Evolutionary conservation across 2,329 filamentous ascomycete genomes (phyloP).

Genomic region (Byssoonygena ceratinophila): DNA sequence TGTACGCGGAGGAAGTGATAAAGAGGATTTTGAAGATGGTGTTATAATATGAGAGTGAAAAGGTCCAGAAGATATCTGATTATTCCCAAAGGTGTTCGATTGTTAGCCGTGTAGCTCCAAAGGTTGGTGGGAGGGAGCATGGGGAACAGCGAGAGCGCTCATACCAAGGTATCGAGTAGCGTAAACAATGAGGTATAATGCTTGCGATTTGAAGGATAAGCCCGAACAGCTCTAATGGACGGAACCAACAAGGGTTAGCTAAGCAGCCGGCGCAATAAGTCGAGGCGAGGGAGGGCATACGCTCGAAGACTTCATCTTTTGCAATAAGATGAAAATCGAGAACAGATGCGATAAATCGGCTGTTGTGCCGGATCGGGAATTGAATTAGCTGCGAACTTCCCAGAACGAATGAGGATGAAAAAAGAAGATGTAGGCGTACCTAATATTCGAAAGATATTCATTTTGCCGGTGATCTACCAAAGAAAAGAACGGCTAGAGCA

Average conservation of each 20-base stretch:
- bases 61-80: constrained; percentile 73
- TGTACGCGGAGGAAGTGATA: constrained; percentile 81
- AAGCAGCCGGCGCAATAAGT: not conserved
- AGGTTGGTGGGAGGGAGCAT: not conserved
- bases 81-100: not conserved
- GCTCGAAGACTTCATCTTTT: constrained; percentile 91
- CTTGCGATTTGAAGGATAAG: constrained; percentile 98
- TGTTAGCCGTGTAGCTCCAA: not conserved
- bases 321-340: constrained; percentile 86
- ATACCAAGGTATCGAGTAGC: constrained; percentile 79
- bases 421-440: constrained; percentile 38
- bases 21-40: constrained; percentile 93
- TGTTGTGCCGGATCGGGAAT: constrained; percentile 32
- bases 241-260: not conserved
- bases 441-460: constrained; percentile 61
- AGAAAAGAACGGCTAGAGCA: not conserved
- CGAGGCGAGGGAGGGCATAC: constrained; percentile 43
- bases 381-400: not conserved
- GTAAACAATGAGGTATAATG: constrained; percentile 88
- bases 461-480: constrained; percentile 30
- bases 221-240: constrained; percentile 75
- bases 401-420: not conserved
- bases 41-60: constrained; percentile 77
- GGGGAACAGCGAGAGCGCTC: constrained; percentile 14
- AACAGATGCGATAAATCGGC: constrained; percentile 91